phyloP scores from a whole-genome alignment of 306 rosid genomes.

The Quercus rubra region DNA sequence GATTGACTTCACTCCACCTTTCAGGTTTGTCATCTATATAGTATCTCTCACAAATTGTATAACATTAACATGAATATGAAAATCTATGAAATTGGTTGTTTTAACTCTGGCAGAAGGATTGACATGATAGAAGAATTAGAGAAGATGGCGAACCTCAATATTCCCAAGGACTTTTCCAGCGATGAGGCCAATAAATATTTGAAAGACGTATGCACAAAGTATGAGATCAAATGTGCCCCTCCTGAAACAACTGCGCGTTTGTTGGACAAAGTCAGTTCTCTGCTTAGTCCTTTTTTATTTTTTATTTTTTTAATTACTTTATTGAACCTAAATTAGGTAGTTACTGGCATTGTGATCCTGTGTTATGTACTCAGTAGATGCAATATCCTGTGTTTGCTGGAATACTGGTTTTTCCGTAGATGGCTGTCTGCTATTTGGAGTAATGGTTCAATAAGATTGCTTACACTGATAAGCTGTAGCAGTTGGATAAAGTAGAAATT shows the following conservation, averaged over 20 bases:
- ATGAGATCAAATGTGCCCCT: constrained; percentile 76
- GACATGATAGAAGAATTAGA: constrained; percentile 90
- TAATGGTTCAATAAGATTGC: too few relatives aligned
- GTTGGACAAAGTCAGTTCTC: constrained; percentile 70
- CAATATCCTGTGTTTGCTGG: neutral
- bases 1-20: constrained; percentile 72
- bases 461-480: too few relatives aligned
- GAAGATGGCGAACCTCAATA: constrained; percentile 65
- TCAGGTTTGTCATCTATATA: constrained; percentile 44
- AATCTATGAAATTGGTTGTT: constrained; percentile 3
- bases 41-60: neutral
- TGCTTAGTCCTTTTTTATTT: neutral
- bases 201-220: constrained; percentile 63
- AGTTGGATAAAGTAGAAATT: too few relatives aligned
- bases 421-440: too few relatives aligned
- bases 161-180: constrained; percentile 75
- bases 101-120: constrained; percentile 59
- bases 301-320: neutral
- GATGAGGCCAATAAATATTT: constrained; percentile 77
- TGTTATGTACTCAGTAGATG: neutral
- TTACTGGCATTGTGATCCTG: neutral
- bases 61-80: neutral
- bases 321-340: neutral
- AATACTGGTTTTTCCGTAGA: too few relatives aligned
- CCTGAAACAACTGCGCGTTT: constrained; percentile 87